Evolutionary conservation across 1,284 basidiomycete species (phyloP), one percentile per base, ranked within the genome.

Genomic region (Ustilago esculenta): DNA sequence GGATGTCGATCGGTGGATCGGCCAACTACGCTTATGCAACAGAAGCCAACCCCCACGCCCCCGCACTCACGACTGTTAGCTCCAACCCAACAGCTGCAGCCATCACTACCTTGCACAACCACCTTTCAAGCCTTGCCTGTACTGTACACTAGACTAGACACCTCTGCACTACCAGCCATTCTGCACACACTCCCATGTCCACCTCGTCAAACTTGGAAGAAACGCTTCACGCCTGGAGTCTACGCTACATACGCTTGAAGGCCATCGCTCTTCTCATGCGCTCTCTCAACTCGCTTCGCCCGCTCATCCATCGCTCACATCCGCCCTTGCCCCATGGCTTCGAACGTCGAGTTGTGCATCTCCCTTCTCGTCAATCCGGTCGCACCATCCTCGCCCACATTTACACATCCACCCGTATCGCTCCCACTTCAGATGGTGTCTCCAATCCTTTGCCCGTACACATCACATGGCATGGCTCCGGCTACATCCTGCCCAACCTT

Each of bases 341-440:
- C 37, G 41, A 59, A 25, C 56, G 67, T 27, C 42, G 60, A 7
- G 21, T 48, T 15, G 54, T 74, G 10, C 23, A 48, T 9, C 30
- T 78, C 11, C 64, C 73, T 11, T 75, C 71, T 2, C 69, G 76
- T 9, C 59, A 76, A 5, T 17, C 15, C 2, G 67, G 64, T 10
- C 64, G 74, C 12, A 32, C 46, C 33, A 72, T 79, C 44, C 51
- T 27, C 14, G 72, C 63, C 1, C 52, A 61, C 51, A 55, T 72
- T 29, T 74, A 78, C 46, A 56, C 53, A 36, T 69, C 70, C 23
- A 59, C 53, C 36, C 45, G 34, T 18, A 42, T 43, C 12, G 36
- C 51, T 23, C 50, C 50, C 8, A 27, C 47, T 27, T 40, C 56
- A 2, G 49, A 60, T 18, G 58, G 47, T n/a, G 37, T 39, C 9